Conservation (phyloP, 2,329 filamentous ascomycete genomes). For the Bertia moriformis region DNA sequence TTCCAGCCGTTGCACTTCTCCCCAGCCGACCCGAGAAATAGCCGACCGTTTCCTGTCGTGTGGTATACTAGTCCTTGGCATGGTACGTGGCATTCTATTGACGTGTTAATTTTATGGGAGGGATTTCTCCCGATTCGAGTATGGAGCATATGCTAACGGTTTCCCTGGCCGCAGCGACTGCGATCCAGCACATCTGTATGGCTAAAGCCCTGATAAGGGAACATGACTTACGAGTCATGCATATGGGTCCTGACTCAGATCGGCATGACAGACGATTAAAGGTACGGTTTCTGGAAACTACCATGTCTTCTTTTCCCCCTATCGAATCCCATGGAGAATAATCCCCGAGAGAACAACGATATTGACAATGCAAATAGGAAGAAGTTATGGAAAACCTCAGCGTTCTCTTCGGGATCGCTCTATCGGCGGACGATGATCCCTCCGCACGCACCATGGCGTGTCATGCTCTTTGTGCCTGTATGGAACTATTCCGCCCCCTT, state of each 20-base stretch:
- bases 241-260: background rate
- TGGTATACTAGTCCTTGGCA: slow-evolving; percentile 1
- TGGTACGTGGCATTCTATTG: slow-evolving; percentile 1
- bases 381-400: background rate
- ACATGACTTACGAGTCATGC: background rate
- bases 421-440: slow-evolving; percentile 1
- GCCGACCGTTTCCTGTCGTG: slow-evolving; percentile 1
- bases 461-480: slow-evolving; percentile 2
- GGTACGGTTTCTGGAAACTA: background rate
- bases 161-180: background rate
- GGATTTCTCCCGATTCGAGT: too few relatives aligned
- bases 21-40: background rate
- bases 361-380: background rate
- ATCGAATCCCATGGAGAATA: too few relatives aligned
- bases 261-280: background rate
- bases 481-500: background rate
- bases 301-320: background rate
- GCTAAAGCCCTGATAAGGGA: background rate
- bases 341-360: too few relatives aligned
- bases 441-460: background rate
- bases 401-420: slow-evolving; percentile 2
- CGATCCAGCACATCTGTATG: slow-evolving; percentile 2
- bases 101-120: too few relatives aligned
- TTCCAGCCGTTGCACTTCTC: slow-evolving; percentile 1
- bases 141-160: background rate